Evolutionary conservation across 2,329 filamentous ascomycete species (phyloP).

Genomic region (Ceratocystis cubensis): DNA sequence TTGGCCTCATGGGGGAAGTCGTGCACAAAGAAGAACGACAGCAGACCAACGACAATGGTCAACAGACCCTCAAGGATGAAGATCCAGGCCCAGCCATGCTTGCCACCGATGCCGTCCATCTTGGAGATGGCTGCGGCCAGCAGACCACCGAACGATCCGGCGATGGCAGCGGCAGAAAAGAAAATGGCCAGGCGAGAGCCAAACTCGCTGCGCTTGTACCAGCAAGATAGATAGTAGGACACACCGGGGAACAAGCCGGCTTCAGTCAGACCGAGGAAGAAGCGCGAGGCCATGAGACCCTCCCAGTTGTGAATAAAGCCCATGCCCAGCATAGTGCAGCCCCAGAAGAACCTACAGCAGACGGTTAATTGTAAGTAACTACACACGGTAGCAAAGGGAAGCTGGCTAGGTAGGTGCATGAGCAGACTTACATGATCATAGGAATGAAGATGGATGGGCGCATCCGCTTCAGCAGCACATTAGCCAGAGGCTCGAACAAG

Average conservation of each 20-base stretch:
- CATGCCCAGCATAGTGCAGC: conserved; percentile 55
- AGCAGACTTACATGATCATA: conserved; percentile 54
- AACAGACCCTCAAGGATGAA: conserved; percentile 58
- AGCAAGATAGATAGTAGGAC: conserved; percentile 71
- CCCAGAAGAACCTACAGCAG: conserved; percentile 46
- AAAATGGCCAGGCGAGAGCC: conserved; percentile 71
- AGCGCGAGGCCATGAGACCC: conserved; percentile 53
- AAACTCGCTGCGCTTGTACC: conserved; percentile 71
- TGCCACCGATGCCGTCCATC: conserved; percentile 51
- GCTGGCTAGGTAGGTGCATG: too few relatives aligned
- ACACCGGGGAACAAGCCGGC: conserved; percentile 65
- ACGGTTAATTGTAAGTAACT: conserved; percentile 17
- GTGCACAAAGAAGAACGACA: conserved; percentile 65
- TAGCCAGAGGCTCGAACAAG: conserved; percentile 65
- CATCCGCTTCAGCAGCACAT: conserved; percentile 64
- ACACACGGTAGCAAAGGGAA: conserved; percentile 5
- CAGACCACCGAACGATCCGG: conserved; percentile 65
- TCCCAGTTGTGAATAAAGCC: conserved; percentile 52
- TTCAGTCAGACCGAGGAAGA: conserved; percentile 62
- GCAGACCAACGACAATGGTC: conserved; percentile 55
- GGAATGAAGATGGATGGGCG: conserved; percentile 70
- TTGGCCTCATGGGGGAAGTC: conserved; percentile 68
- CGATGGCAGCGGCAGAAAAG: conserved; percentile 69
- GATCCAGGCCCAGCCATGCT: conserved; percentile 51
- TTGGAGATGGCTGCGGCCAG: conserved; percentile 58